Evolutionary conservation across 495 filamentous ascomycete species (phyloP).

Genomic region (Parmelia sp.): DNA sequence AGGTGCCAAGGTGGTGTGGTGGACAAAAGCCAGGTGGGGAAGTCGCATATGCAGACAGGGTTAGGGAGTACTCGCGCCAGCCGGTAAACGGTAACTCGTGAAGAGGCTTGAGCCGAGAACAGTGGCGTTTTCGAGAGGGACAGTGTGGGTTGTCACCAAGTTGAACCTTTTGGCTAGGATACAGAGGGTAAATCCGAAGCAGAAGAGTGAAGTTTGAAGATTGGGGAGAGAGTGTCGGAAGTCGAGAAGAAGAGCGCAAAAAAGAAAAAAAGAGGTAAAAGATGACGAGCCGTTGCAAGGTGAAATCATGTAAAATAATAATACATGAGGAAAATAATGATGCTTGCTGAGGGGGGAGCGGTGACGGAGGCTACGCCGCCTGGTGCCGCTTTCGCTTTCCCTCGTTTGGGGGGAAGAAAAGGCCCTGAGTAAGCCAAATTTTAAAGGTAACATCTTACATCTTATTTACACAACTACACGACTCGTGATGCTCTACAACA

Average conservation of each 20-base stretch:
- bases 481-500: too few species aligned
- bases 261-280: too few species aligned
- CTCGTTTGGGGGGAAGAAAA: background rate
- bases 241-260: too few species aligned
- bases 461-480: too few species aligned
- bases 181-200: too few species aligned
- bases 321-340: too few species aligned
- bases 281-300: too few species aligned
- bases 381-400: too few species aligned
- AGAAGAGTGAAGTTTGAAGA: background rate
- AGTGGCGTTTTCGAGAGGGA: background rate
- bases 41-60: conserved; percentile 4
- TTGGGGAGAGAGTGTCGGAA: background rate
- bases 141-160: background rate
- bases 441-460: too few species aligned
- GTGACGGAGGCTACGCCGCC: background rate
- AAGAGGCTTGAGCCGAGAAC: conserved; percentile 7
- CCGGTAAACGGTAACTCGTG: conserved; percentile 3
- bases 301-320: too few species aligned
- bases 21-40: conserved; percentile 4
- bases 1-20: background rate
- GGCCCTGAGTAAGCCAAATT: too few species aligned
- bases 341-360: background rate
- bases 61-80: background rate
- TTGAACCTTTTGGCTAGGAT: background rate